A percentile compares a stretch with the other conserved stretches of the same genome.
phyloP scores from a whole-genome alignment of 192 early-diverging fungal genomes.

The Coemansia sp. region DNA sequence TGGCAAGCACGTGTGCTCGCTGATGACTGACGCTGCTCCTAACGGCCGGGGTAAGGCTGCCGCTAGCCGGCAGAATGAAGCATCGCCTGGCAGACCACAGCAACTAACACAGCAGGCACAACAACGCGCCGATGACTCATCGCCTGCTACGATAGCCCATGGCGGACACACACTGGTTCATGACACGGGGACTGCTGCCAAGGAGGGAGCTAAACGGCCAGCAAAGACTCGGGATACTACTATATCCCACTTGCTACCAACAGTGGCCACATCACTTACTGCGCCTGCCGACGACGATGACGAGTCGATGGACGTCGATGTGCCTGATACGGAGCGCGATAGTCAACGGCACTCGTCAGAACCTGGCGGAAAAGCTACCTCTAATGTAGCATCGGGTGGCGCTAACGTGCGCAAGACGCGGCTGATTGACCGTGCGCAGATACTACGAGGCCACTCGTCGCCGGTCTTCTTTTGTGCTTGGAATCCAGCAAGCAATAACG shows the following conservation, averaged over 20 bases:
- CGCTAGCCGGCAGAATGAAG: background rate
- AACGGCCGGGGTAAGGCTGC: background rate
- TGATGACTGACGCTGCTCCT: constrained; percentile 9
- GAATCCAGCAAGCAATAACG: constrained; percentile 65
- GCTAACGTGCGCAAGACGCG: constrained; percentile 16
- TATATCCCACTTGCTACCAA: background rate
- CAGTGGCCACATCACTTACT: background rate
- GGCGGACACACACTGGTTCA: constrained; percentile 50
- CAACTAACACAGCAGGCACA: constrained; percentile 10
- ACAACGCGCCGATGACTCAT: constrained; percentile 9
- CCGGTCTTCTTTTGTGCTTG: constrained; percentile 79
- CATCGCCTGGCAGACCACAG: background rate
- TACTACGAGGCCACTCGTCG: constrained; percentile 67
- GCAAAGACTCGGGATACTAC: constrained; percentile 18
- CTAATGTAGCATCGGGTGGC: background rate
- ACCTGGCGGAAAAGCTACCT: background rate
- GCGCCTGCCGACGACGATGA: constrained; percentile 9
- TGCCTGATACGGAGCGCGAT: constrained; percentile 43
- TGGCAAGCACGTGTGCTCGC: constrained; percentile 52
- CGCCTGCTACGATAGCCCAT: constrained; percentile 3
- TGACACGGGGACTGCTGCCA: constrained; percentile 16
- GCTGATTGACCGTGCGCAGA: constrained; percentile 52
- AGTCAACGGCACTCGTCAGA: background rate
- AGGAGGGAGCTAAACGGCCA: constrained; percentile 12
- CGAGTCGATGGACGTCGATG: constrained; percentile 43